These are phyloP conservation scores for Aaosphaeria pasadenensis DNA, from an alignment of 2,329 filamentous ascomycete species.

Conservation along the genomic window DNA sequence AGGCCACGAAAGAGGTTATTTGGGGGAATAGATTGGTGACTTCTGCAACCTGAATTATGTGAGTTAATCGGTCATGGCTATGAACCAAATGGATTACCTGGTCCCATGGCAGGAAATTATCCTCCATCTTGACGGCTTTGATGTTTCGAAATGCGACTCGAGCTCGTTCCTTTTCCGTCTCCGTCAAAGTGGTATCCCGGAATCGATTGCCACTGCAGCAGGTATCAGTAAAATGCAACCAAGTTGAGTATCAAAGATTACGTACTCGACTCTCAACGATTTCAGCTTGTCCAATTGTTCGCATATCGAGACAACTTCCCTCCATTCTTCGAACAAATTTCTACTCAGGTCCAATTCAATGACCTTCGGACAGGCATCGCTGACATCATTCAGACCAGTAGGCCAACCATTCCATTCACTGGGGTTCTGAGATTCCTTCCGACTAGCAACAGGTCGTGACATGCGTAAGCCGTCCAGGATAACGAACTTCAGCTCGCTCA, in stretches of 20 bases:
- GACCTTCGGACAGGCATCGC: conserved; percentile 54
- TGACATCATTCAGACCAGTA: conserved; percentile 49
- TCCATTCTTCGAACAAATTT: conserved; percentile 71
- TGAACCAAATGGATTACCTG: conserved; percentile 16
- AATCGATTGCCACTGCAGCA: conserved; percentile 70
- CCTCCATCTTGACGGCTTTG: conserved; percentile 48
- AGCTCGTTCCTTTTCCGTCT: conserved; percentile 19
- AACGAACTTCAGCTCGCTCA: conserved; percentile 75
- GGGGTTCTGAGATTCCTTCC: conserved; percentile 11
- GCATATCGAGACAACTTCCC: conserved; percentile 69
- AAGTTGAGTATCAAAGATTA: conserved; percentile 2
- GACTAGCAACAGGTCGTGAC: conserved; percentile 30
- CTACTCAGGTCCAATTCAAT: conserved; percentile 80
- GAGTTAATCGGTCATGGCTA: background rate
- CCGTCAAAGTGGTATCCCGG: conserved; percentile 27
- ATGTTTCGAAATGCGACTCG: conserved; percentile 34
- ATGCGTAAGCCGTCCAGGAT: conserved; percentile 77
- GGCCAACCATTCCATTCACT: conserved; percentile 18
- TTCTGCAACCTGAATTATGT: conserved; percentile 29
- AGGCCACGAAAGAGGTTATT: conserved; percentile 50
- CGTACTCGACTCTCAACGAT: conserved; percentile 69
- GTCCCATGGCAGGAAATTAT: conserved; percentile 42
- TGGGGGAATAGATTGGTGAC: conserved; percentile 53
- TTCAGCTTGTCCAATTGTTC: conserved; percentile 63
- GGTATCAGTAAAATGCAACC: background rate